Base-by-base conservation (phyloP, 148 eudicot genomes). In the Diospyros lotus region DNA sequence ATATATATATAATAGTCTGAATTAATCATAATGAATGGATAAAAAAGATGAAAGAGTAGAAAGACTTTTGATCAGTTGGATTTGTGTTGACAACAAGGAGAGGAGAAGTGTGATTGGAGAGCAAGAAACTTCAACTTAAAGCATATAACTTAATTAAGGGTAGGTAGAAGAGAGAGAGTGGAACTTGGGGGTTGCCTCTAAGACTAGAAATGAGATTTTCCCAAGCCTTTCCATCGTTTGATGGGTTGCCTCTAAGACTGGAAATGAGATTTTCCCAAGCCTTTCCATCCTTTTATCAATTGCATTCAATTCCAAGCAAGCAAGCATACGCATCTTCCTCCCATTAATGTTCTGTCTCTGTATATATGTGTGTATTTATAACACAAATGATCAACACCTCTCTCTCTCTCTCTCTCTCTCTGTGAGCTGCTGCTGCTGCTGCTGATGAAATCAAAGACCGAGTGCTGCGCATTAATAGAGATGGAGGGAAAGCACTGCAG, bases 111-210 rank as follows among this genome's bases (percentile, higher is more conserved):
- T 38, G 51, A 58, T 14, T 42, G 58, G 73, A 64, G 58, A 71
- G 78, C 17, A 77, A 79, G 81, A 66, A 77, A 85, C 90, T 85
- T 86, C 66, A 81, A 59, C 92, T 87, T 93, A 75, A 87, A 89
- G 89, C 51, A 77, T 77, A 86, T 83, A 59, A 13, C 71, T 51
- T 44, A 40, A 52, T 51, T 44, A 40, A 52, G 14, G 67, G 65
- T 28, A 74, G 73, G 28, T 28, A 28, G 28, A 28, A 28, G 28
- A 28, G 28, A 28, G 28, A 28, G 28, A 28, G 28, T 28, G 28
- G 28, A 28, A 76, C 82, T 71, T 64, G 73, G 75, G 79, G 80
- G 79, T 87, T 86, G 83, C 86, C 87, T 82, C 79, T 72, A 90
- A 85, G 90, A 77, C 79, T 82, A 66, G 76, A 70, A 48, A 72